Base-by-base conservation (phyloP, 176 grass and related monocot genomes). In the Ensete glaucum region DNA sequence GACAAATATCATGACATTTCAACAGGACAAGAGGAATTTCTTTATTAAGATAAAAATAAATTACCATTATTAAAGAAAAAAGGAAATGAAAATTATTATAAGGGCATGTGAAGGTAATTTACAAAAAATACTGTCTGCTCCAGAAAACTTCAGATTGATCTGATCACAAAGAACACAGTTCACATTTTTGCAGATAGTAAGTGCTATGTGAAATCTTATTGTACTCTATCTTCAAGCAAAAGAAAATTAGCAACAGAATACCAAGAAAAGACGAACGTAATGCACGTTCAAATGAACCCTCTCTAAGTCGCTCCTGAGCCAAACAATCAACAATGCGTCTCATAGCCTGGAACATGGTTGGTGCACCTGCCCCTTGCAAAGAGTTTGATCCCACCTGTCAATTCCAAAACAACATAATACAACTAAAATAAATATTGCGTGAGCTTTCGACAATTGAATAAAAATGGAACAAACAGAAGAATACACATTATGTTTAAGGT, bases 211-310 rank as follows among this genome's bases (percentile, higher is more conserved):
- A 8, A 20, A 6, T 60, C 15, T 20, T 60, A 19, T 60, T 4
- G 57, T 60, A 60, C 29, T 67, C 13, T 12, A 34, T 34, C 24
- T 67, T 67, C 48, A 70, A 0, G 12, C 51, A 70, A 70, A 51
- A 48, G 19, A 50, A 69, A 48, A 69, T 4, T 43, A 50, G 29
- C 16, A 70, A 70, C 2, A 11, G 16, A 70, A 50, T 97, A 97
- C 93, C 93, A 83, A 97, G 93, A 81, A 97, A 97, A 75, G 93
- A 97, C 7, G 90, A 90, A 75, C 79, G 88, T 58, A 93, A 79
- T 83, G 93, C 90, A 80, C 93, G 90, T 51, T 93, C 90, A 50
- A 97, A 85, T 78, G 90, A 90, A 72, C 79, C 72, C 84, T 97
- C 93, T 58, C 85, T 85, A 81, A 97, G 90, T 26, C 83, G 90